Evolutionary conservation across 192 early-diverging fungal species (phyloP).

Genomic region (Rhizophagus prolifer): DNA sequence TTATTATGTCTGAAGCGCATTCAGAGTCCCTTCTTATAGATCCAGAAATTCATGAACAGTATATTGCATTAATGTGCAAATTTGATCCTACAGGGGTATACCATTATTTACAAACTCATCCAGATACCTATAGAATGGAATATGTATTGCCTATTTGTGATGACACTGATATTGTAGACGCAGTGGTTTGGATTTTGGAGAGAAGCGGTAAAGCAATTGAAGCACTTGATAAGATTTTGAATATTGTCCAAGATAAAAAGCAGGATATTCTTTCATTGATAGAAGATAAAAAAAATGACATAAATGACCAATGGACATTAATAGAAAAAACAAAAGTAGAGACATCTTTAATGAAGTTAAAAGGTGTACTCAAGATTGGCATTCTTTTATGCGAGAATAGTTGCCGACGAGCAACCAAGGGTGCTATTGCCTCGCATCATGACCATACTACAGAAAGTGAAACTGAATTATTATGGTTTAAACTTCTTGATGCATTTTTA

Average conservation of each 20-base stretch:
- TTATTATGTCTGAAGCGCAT: conserved; percentile 11
- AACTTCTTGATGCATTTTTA: conserved; percentile 57
- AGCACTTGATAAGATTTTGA: conserved; percentile 54
- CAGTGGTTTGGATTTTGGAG: conserved; percentile 63
- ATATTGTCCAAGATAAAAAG: conserved; percentile 53
- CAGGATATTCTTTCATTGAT: conserved; percentile 41
- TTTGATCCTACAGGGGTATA: conserved; percentile 64
- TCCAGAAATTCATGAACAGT: conserved; percentile 54
- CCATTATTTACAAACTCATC: conserved; percentile 55
- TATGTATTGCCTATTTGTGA: conserved; percentile 50
- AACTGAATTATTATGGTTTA: conserved; percentile 56
- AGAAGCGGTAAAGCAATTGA: conserved; percentile 52
- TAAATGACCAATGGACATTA: conserved; percentile 45
- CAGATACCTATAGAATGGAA: conserved; percentile 44
- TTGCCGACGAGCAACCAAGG: conserved; percentile 32
- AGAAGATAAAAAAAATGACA: conserved; percentile 41
- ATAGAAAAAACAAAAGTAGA: conserved; percentile 49
- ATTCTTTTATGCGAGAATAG: conserved; percentile 58
- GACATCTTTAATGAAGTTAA: conserved; percentile 49
- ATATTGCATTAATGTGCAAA: conserved; percentile 55
- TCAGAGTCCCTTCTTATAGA: conserved; percentile 29
- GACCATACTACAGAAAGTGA: conserved; percentile 39
- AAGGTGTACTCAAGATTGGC: conserved; percentile 57
- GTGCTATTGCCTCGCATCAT: conserved; percentile 21
- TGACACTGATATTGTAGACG: conserved; percentile 51